Conservation (phyloP, 2,329 filamentous ascomycete species). For the Orbilia oligospora region DNA sequence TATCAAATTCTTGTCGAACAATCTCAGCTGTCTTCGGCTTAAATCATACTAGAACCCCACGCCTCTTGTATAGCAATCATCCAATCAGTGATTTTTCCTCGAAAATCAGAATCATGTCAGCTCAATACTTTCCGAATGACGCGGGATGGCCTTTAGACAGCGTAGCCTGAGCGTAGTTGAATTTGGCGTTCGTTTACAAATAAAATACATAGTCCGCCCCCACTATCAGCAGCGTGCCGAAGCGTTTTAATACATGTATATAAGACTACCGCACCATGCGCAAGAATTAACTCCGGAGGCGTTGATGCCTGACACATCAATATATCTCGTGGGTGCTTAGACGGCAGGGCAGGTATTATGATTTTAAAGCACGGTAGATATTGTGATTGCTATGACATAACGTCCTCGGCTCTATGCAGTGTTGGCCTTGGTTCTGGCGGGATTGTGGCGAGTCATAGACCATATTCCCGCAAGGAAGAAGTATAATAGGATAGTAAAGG, state of each 20-base stretch:
- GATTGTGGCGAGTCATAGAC: slow-evolving; percentile 5
- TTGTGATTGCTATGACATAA: background rate
- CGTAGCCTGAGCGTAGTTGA: background rate
- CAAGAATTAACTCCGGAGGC: background rate
- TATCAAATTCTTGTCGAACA: background rate
- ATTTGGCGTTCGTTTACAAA: background rate
- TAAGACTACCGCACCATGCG: too few species aligned
- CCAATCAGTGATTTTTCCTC: background rate
- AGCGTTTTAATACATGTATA: too few species aligned
- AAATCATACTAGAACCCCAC: background rate
- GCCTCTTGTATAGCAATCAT: background rate
- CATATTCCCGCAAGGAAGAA: slow-evolving; percentile 26
- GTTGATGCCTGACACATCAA: background rate
- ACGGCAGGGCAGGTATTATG: background rate
- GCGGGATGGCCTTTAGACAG: background rate
- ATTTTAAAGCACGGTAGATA: background rate
- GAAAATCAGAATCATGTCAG: background rate
- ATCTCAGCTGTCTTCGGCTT: background rate
- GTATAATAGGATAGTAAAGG: slow-evolving; percentile 19
- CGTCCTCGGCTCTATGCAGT: background rate
- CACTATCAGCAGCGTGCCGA: too few species aligned
- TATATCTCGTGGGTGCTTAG: too few species aligned
- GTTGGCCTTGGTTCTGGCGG: background rate
- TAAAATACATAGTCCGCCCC: background rate
- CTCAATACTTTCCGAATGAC: background rate